These are phyloP conservation scores for Clavispora fructus DNA, from an alignment of 805 yeast species.

Conservation along the genomic window DNA sequence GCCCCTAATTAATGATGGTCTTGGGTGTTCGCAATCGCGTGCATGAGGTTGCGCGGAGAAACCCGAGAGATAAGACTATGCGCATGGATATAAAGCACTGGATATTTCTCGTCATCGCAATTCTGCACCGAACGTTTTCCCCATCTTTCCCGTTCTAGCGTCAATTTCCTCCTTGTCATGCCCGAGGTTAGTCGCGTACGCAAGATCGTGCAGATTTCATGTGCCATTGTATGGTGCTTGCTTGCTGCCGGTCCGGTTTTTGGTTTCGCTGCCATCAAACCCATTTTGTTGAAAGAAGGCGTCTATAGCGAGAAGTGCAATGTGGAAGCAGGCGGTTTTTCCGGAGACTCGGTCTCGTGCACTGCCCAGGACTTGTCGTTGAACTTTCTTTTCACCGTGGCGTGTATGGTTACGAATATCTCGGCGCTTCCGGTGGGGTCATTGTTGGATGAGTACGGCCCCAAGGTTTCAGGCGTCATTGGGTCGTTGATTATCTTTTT, in stretches of 20 bases:
- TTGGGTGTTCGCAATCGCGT: neutral
- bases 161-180: neutral
- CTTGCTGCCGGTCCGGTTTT: conserved; percentile 90
- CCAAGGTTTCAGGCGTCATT: conserved; percentile 67
- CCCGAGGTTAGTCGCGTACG: neutral
- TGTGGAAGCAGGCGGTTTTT: conserved; percentile 11
- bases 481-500: conserved; percentile 58
- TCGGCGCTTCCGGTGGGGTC: conserved; percentile 80
- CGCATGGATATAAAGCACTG: neutral
- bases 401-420: conserved; percentile 82
- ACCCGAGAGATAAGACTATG: neutral
- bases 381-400: conserved; percentile 77
- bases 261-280: conserved; percentile 94
- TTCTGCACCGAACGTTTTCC: neutral
- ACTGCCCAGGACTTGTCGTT: conserved; percentile 75
- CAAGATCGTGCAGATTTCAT: conserved; percentile 50
- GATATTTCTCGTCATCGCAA: neutral
- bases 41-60: neutral
- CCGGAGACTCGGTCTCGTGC: conserved; percentile 36
- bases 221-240: conserved; percentile 84
- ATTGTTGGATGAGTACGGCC: conserved; percentile 75
- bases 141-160: neutral
- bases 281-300: conserved; percentile 70
- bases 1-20: no score
- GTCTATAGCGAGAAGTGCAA: conserved; percentile 64